These are phyloP conservation scores for Rhododendron henanense DNA, from an alignment of 148 eudicot species.

Conservation along the genomic window DNA sequence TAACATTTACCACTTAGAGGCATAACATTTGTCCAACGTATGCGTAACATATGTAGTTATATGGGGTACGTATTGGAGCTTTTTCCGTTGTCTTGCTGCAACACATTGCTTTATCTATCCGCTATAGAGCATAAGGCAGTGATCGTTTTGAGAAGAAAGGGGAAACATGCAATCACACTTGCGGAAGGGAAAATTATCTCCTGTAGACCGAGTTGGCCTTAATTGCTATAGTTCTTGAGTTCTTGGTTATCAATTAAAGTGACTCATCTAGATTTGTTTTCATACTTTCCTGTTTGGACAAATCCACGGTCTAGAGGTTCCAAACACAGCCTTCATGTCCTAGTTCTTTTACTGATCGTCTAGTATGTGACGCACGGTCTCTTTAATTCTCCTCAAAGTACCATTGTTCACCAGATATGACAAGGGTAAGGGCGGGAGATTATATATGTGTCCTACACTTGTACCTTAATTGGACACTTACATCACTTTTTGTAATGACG, in stretches of 20 bases:
- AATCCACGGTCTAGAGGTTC: background rate
- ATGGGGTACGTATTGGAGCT: too few relatives aligned
- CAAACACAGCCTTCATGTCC: background rate
- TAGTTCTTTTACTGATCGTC: background rate
- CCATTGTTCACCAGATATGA: background rate
- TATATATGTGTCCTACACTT: background rate
- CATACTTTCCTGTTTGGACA: background rate
- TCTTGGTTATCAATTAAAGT: background rate
- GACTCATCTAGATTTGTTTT: background rate
- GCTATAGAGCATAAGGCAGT: too few relatives aligned
- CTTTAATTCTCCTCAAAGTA: background rate
- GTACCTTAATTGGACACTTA: background rate
- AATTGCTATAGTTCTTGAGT: background rate
- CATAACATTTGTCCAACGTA: too few relatives aligned
- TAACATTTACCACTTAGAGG: too few relatives aligned
- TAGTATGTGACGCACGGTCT: background rate
- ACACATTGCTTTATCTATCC: background rate
- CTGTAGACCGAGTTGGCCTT: background rate
- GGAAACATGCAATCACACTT: background rate
- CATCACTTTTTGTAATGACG: background rate
- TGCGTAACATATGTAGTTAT: too few relatives aligned
- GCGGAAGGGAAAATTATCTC: background rate
- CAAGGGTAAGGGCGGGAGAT: background rate
- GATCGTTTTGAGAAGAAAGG: background rate
- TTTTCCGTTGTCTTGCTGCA: too few relatives aligned